These are phyloP conservation scores for Hanseniaspora pseudoguilliermondii DNA, from an alignment of 805 yeast genomes.

Conservation along the genomic window DNA sequence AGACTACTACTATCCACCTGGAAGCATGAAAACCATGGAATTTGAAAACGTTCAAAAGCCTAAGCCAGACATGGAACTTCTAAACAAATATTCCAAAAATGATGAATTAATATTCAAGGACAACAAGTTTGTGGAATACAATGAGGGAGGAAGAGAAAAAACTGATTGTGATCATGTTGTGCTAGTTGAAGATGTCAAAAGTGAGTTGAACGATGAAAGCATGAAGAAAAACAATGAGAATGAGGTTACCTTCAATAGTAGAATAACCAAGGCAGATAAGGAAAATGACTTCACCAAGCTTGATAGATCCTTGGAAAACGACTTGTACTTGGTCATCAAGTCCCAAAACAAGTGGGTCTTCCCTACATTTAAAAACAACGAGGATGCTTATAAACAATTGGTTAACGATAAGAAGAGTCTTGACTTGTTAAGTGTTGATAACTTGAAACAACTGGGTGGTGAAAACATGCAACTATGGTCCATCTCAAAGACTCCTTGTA, in stretches of 20 bases:
- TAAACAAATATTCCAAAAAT: slow-evolving; percentile 58
- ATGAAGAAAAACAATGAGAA: slow-evolving; percentile 49
- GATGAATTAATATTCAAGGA: slow-evolving; percentile 70
- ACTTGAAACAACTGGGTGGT: slow-evolving; percentile 63
- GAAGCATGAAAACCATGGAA: slow-evolving; percentile 42
- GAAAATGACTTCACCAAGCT: slow-evolving; percentile 49
- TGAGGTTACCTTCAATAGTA: slow-evolving; percentile 32
- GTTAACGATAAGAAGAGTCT: slow-evolving; percentile 32
- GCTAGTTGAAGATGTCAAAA: slow-evolving; percentile 49
- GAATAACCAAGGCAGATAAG: slow-evolving; percentile 67
- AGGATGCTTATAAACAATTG: slow-evolving; percentile 18
- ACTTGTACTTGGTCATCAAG: slow-evolving; percentile 63
- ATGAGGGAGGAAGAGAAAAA: slow-evolving; percentile 71
- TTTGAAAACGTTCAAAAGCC: slow-evolving; percentile 34
- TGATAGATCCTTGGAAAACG: slow-evolving; percentile 67
- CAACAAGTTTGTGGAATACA: slow-evolving; percentile 73
- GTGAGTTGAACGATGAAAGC: slow-evolving; percentile 25
- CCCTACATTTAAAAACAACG: slow-evolving; percentile 50
- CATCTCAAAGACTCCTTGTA: slow-evolving; percentile 83
- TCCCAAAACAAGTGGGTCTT: slow-evolving; percentile 49
- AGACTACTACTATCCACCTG: slow-evolving; percentile 80
- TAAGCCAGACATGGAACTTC: slow-evolving; percentile 61
- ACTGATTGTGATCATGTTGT: slow-evolving; percentile 62
- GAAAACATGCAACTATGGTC: slow-evolving; percentile 69
- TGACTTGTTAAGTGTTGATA: slow-evolving; percentile 62